Percentiles rank a stretch among this genome's conserved stretches.
Conservation (phyloP, 305 asterid species). For the Solanum hybrid region DNA sequence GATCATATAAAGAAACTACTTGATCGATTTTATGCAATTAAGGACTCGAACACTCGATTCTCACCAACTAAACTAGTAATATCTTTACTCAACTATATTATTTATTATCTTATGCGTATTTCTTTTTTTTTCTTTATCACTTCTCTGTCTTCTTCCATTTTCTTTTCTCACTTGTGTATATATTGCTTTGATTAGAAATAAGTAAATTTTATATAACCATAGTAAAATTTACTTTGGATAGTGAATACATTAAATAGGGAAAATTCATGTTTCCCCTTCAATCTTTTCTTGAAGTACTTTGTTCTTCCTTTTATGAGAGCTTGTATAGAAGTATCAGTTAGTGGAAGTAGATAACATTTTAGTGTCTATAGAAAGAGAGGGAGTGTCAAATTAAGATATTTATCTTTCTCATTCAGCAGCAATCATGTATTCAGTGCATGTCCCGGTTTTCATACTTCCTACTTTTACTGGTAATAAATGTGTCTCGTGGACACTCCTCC, state of each 20-base stretch:
- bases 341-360: background rate
- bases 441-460: background rate
- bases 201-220: background rate
- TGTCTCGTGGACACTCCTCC: background rate
- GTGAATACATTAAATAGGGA: background rate
- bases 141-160: background rate
- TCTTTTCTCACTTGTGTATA: background rate
- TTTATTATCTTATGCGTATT: background rate
- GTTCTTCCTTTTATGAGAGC: background rate
- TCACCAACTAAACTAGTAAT: constrained; percentile 88
- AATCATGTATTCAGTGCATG: background rate
- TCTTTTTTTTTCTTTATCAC: background rate
- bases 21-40: constrained; percentile 88
- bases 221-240: background rate
- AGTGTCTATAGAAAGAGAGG: background rate
- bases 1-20: constrained; percentile 97
- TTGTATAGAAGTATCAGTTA: background rate
- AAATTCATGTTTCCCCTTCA: background rate
- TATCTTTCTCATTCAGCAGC: background rate
- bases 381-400: background rate
- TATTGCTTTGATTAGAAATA: background rate
- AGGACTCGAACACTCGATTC: constrained; percentile 76
- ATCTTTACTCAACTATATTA: constrained; percentile 7
- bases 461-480: background rate
- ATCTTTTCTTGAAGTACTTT: background rate